Percentiles rank a stretch among this genome's conserved stretches.
Conservation (phyloP, 2,329 filamentous ascomycete species). For the Colletotrichum noveboracense region DNA sequence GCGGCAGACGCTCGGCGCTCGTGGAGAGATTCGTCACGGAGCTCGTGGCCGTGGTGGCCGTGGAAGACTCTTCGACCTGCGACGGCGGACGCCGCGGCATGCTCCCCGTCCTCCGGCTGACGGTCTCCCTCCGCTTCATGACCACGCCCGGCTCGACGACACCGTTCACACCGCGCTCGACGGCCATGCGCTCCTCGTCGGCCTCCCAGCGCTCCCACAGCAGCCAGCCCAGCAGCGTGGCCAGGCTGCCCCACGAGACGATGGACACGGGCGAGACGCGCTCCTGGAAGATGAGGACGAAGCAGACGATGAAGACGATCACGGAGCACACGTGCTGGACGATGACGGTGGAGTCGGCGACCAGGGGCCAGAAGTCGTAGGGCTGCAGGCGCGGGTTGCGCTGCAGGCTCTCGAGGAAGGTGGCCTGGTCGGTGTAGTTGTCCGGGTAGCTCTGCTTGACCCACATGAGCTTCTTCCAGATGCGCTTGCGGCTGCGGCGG, state of each 20-base stretch:
- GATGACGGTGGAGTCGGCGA: slow-evolving; percentile 94
- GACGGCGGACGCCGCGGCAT: slow-evolving; percentile 34
- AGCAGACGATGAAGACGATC: slow-evolving; percentile 92
- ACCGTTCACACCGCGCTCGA: slow-evolving; percentile 34
- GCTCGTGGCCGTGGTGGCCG: slow-evolving; percentile 4
- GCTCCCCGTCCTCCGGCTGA: slow-evolving; percentile 38
- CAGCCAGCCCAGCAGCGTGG: slow-evolving; percentile 86
- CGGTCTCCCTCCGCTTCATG: slow-evolving; percentile 35
- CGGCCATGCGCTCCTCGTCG: slow-evolving; percentile 49
- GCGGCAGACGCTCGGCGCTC: slow-evolving; percentile 29
- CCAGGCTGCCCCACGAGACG: slow-evolving; percentile 82
- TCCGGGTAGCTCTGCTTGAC: slow-evolving; percentile 98
- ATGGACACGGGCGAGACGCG: slow-evolving; percentile 90
- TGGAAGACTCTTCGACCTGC: background rate
- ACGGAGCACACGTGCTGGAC: slow-evolving; percentile 97
- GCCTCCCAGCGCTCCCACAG: slow-evolving; percentile 92
- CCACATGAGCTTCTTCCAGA: slow-evolving; percentile 97
- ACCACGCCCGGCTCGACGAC: slow-evolving; percentile 32
- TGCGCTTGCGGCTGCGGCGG: slow-evolving; percentile 71
- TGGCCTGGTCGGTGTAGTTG: slow-evolving; percentile 97
- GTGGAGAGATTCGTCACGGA: slow-evolving; percentile 1
- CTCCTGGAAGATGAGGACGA: slow-evolving; percentile 86
- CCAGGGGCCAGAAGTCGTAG: slow-evolving; percentile 97
- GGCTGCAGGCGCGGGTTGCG: slow-evolving; percentile 91
- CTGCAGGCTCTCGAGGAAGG: slow-evolving; percentile 94